Conservation (phyloP, 2,329 filamentous ascomycete genomes). For the Fusarium torreyae region DNA sequence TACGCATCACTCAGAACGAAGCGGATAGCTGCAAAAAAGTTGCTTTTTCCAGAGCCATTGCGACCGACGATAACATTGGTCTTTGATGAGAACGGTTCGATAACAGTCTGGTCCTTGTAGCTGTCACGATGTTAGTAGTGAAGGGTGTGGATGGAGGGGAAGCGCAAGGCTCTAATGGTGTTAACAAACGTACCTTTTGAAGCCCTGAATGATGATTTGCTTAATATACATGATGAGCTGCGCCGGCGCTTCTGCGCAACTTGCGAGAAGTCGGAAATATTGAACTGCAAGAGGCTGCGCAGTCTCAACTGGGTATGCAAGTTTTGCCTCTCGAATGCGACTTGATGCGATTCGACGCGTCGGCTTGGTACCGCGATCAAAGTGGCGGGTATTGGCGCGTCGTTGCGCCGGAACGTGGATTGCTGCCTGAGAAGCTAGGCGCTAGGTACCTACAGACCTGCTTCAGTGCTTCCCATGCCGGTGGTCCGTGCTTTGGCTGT, state of each 20-base stretch:
- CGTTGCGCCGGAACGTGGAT: constrained; percentile 38
- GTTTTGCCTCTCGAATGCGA: constrained; percentile 44
- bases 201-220: constrained; percentile 99
- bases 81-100: constrained; percentile 97
- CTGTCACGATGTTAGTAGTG: constrained; percentile 62
- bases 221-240: constrained; percentile 91
- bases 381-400: constrained; percentile 49
- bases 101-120: constrained; percentile 99
- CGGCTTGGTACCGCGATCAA: constrained; percentile 49
- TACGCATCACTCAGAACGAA: constrained; percentile 99
- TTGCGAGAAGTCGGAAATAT: constrained; percentile 49
- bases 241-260: constrained; percentile 58
- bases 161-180: constrained; percentile 2
- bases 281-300: constrained; percentile 46
- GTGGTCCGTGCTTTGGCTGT: constrained; percentile 39
- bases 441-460: neutral
- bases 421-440: constrained; percentile 47
- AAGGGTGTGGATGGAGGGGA: constrained; percentile 11
- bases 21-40: constrained; percentile 99
- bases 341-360: constrained; percentile 51
- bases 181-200: constrained; percentile 82
- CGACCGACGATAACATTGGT: constrained; percentile 99
- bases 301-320: constrained; percentile 44
- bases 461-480: neutral
- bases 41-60: constrained; percentile 99